These are phyloP conservation scores for Pseudogymnoascus sp. DNA, from an alignment of 2,329 filamentous ascomycete genomes.

Conservation along the genomic window DNA sequence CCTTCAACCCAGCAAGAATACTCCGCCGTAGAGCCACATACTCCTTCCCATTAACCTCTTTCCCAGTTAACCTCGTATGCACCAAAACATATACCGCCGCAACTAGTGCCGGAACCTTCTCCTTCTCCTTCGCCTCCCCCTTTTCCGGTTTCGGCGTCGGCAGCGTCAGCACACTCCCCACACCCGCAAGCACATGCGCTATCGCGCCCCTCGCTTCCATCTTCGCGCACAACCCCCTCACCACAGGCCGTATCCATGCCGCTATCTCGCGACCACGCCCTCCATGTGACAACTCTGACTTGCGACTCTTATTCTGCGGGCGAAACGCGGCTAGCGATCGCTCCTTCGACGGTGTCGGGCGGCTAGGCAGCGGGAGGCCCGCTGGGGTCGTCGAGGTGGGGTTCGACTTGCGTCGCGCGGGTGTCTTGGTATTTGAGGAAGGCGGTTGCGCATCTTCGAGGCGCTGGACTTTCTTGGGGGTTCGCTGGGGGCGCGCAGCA, in stretches of 20 bases:
- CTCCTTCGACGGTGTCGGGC: conserved; percentile 40
- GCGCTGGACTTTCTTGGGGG: conserved; percentile 21
- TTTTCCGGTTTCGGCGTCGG: conserved; percentile 16
- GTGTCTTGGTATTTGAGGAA: not conserved
- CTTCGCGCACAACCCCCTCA: conserved; percentile 56
- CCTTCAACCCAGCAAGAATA: conserved; percentile 38
- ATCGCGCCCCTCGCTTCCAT: conserved; percentile 54
- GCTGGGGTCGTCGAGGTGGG: not conserved
- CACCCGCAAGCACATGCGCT: conserved; percentile 66
- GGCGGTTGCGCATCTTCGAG: not conserved
- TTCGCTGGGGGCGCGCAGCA: conserved; percentile 31
- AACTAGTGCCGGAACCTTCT: conserved; percentile 46
- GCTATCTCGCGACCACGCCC: conserved; percentile 34
- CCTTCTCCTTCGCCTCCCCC: conserved; percentile 32
- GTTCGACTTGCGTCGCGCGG: conserved; percentile 21
- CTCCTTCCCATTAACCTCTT: conserved; percentile 30
- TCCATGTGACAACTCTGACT: conserved; percentile 16
- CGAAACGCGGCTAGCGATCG: conserved; percentile 34
- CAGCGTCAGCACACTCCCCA: conserved; percentile 43
- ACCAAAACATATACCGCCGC: conserved; percentile 56
- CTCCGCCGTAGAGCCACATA: conserved; percentile 41
- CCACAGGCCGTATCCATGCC: conserved; percentile 61
- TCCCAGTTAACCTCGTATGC: conserved; percentile 38
- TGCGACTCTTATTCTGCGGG: conserved; percentile 20
- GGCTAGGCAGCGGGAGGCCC: conserved; percentile 18